Percentiles rank a stretch among this genome's conserved stretches.
phyloP scores from a whole-genome alignment of 768 basidiomycete genomes.

The Leccinum variicolor region DNA sequence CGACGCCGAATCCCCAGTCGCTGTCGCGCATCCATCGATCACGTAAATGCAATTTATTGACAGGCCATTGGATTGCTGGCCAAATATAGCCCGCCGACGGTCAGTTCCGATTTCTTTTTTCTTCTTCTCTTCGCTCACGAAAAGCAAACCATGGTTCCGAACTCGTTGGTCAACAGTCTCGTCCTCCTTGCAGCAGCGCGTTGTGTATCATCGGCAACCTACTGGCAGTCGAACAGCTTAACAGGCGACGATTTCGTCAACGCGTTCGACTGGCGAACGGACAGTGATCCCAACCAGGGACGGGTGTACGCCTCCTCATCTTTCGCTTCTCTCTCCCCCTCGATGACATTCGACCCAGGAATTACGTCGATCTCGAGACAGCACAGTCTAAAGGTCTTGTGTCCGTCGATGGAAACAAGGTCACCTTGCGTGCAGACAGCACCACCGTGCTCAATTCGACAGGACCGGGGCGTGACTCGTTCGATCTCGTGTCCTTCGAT shows the following conservation, averaged over 20 bases:
- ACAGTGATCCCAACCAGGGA: conserved; percentile 29
- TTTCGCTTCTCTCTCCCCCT: background rate
- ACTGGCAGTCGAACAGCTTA: conserved; percentile 43
- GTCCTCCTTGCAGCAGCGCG: conserved; percentile 4
- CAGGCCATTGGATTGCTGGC: background rate
- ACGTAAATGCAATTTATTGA: background rate
- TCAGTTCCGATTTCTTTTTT: background rate
- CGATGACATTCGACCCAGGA: conserved; percentile 20
- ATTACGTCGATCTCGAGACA: conserved; percentile 45
- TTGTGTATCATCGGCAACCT: conserved; percentile 37
- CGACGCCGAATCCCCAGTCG: background rate
- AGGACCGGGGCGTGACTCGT: conserved; percentile 36
- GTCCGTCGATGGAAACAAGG: conserved; percentile 43
- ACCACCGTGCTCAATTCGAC: conserved; percentile 28
- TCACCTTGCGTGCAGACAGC: conserved; percentile 34
- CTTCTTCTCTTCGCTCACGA: background rate
- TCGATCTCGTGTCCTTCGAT: conserved; percentile 29
- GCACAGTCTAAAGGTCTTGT: conserved; percentile 59
- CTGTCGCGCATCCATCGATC: background rate
- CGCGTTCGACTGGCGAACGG: conserved; percentile 26
- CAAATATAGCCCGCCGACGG: background rate
- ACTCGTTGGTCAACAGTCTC: background rate
- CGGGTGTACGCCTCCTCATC: conserved; percentile 17
- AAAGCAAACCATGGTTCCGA: background rate
- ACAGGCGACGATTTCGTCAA: conserved; percentile 48